Evolutionary conservation across 495 filamentous ascomycete genomes (phyloP), one percentile per base, ranked within the genome.

Genomic region (Viridothelium virens): DNA sequence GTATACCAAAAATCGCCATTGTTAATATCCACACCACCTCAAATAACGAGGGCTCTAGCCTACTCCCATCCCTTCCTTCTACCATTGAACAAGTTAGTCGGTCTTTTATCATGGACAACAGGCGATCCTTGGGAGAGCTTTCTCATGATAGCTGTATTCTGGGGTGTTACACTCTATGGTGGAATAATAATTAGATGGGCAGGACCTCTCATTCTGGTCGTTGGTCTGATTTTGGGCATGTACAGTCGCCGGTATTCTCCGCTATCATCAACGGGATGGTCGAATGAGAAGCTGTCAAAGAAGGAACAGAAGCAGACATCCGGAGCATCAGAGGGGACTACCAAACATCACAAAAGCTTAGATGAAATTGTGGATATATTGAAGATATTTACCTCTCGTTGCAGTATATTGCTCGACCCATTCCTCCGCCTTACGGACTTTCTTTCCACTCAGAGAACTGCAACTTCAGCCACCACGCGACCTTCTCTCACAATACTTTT

Each of bases 61-160:
- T 96, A 97, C 73, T 95, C 91, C 33, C 91, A 97, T 76, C 91
- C 93, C 1, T 97, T 96, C 73, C 79, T 99, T 16, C 78, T 93
- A 38, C 91, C 91, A 25, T 79, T 96, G 48, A 97, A 96, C 71
- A 89, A 86, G 69, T 69, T 94, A 11, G 86, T 84, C 16, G 93
- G 92, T 0, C 79, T 99, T 62, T 69, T 97, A 48, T 95, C 89
- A 77, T 99, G 94, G 94, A 94, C 91, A 18, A 92, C 87, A 10
- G 88, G 83, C 38, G 94, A 99, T 70, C 87, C 92, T 2, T 97
- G 92, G 92, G 91, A 97, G 78, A 95, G 91, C 80, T 99, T 99
- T 76, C 79, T 99, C 61, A 74, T 97, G 38, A 80, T 99, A 12
- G 85, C 86, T 2, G 79, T 73, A 3, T 99, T 96, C 72, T 99